phyloP scores from a whole-genome alignment of 805 yeast species.

The Priceomyces haplophilus region DNA sequence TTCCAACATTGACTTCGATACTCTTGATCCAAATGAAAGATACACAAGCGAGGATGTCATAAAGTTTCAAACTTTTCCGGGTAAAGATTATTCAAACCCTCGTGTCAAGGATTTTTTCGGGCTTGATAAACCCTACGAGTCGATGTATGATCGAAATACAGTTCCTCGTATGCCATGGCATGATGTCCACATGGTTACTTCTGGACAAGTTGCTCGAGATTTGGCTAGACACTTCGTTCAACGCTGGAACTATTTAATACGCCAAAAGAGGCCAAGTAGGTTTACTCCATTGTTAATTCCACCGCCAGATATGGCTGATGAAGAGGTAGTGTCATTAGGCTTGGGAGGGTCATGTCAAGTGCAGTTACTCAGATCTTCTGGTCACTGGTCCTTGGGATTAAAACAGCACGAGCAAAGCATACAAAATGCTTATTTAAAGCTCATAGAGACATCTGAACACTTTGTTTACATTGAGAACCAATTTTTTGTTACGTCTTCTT shows the following conservation, averaged over 20 bases:
- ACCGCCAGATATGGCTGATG: slow-evolving; percentile 78
- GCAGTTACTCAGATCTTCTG: slow-evolving; percentile 84
- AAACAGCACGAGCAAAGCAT: slow-evolving; percentile 83
- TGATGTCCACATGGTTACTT: slow-evolving; percentile 93
- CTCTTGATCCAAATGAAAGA: slow-evolving; percentile 28
- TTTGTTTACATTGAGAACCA: slow-evolving; percentile 94
- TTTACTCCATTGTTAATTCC: slow-evolving; percentile 90
- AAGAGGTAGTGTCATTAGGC: slow-evolving; percentile 60
- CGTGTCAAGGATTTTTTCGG: slow-evolving; percentile 82
- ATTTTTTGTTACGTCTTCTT: slow-evolving; percentile 88
- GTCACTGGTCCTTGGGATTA: slow-evolving; percentile 91
- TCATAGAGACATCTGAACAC: slow-evolving; percentile 89
- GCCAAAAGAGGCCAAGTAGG: slow-evolving; percentile 93
- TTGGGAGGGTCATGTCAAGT: slow-evolving; percentile 86
- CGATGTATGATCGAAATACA: slow-evolving; percentile 78
- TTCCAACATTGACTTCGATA: slow-evolving; percentile 32
- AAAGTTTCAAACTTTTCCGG: slow-evolving; percentile 76
- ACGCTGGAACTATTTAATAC: slow-evolving; percentile 90
- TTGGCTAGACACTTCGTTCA: slow-evolving; percentile 92
- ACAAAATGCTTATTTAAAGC: slow-evolving; percentile 85
- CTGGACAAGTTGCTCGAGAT: slow-evolving; percentile 94
- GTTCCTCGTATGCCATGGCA: slow-evolving; percentile 99
- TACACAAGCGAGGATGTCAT: slow-evolving; percentile 39
- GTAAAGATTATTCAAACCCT: slow-evolving; percentile 96
- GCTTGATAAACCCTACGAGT: slow-evolving; percentile 82